Conservation (phyloP, 345 rosid genomes). For the Anacardium occidentale region DNA sequence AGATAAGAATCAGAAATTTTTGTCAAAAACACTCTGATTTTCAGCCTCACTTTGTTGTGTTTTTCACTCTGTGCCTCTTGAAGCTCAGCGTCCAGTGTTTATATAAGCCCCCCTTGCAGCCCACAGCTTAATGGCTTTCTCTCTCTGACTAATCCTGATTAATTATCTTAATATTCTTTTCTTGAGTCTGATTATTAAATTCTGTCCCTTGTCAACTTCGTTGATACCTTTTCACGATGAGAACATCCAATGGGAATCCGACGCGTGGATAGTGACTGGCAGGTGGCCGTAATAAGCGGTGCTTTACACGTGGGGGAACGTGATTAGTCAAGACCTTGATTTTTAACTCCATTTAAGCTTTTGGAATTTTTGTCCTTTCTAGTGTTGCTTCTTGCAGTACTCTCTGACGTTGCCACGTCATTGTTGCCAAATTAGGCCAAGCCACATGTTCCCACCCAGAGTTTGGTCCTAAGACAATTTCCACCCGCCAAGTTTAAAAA, state of each 20-base stretch:
- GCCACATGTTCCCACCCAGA: too few relatives aligned
- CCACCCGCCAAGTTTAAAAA: too few relatives aligned
- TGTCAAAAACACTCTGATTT: background rate
- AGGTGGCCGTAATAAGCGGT: background rate
- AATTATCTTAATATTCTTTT: background rate
- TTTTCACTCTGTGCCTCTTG: conserved; percentile 33
- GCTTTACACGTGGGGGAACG: conserved; percentile 1
- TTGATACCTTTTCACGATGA: conserved; percentile 25
- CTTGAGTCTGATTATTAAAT: background rate
- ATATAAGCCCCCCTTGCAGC: conserved; percentile 32
- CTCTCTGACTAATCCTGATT: background rate
- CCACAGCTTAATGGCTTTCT: background rate
- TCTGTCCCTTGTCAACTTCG: conserved; percentile 17
- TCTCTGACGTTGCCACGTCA: background rate
- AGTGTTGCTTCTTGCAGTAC: conserved; percentile 1
- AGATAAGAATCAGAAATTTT: conserved; percentile 12
- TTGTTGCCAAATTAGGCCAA: background rate
- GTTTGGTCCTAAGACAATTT: too few relatives aligned
- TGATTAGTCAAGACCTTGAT: conserved; percentile 3
- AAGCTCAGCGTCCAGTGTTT: conserved; percentile 26
- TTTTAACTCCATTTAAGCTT: conserved; percentile 9
- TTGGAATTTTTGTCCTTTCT: conserved; percentile 24
- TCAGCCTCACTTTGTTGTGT: conserved; percentile 32
- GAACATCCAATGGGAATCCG: conserved; percentile 13
- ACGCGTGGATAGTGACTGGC: conserved; percentile 18